phyloP scores from a whole-genome alignment of 805 yeast species.

The Candida palmyrensis region DNA sequence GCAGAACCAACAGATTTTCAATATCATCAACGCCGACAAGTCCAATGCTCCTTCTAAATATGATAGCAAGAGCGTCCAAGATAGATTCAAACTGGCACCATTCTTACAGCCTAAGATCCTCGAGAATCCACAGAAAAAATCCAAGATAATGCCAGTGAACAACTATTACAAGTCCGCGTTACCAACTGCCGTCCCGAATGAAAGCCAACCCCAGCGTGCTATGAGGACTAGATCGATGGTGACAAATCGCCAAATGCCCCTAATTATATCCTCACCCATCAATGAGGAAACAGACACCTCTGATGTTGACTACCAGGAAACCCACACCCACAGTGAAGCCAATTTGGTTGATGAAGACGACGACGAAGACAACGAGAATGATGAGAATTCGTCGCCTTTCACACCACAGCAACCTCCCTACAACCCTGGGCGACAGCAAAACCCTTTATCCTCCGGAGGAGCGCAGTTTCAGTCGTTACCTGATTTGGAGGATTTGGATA shows the following conservation, averaged over 20 bases:
- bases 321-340: conserved; percentile 16
- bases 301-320: conserved; percentile 32
- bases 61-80: conserved; percentile 37
- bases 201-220: conserved; percentile 28
- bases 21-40: conserved; percentile 39
- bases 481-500: conserved; percentile 40
- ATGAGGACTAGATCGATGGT: conserved; percentile 41
- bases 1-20: conserved; percentile 34
- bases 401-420: conserved; percentile 40
- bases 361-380: conserved; percentile 16
- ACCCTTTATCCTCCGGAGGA: conserved; percentile 10
- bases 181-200: conserved; percentile 7
- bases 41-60: conserved; percentile 31
- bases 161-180: conserved; percentile 11
- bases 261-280: conserved; percentile 36
- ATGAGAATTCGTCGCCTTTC: conserved; percentile 30
- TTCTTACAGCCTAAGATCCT: conserved; percentile 37
- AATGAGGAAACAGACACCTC: conserved; percentile 34
- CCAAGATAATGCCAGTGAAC: conserved; percentile 10
- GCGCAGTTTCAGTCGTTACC: conserved; percentile 33
- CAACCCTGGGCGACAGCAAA: conserved; percentile 11
- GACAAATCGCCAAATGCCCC: conserved; percentile 17
- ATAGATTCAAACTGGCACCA: conserved; percentile 42
- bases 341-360: conserved; percentile 23
- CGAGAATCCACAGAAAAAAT: conserved; percentile 27